These are phyloP conservation scores for Xylaria venustula DNA, from an alignment of 495 filamentous ascomycete genomes.

Conservation along the genomic window DNA sequence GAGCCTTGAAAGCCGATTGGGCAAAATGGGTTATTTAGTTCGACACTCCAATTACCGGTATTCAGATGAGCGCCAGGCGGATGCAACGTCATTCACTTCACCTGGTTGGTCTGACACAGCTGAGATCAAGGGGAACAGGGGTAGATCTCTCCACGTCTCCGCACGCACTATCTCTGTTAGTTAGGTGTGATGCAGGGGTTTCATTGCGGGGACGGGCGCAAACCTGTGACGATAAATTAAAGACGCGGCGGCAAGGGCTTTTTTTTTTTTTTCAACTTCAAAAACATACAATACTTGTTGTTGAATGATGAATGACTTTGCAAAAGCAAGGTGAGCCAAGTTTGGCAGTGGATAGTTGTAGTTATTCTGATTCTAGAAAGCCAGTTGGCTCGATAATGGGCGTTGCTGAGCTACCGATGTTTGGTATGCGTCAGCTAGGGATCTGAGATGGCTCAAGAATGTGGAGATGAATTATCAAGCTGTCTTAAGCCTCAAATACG, in stretches of 20 bases:
- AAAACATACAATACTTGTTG: no score
- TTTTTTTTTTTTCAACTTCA: no score
- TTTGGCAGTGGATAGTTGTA: no score
- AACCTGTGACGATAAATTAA: no score
- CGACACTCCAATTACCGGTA: neutral
- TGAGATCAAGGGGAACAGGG: neutral
- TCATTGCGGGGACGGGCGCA: neutral
- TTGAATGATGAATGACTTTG: no score
- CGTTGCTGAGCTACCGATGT: neutral
- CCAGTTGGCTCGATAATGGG: neutral
- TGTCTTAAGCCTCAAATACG: no score
- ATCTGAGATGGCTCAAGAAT: no score
- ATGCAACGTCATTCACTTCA: constrained; percentile 1
- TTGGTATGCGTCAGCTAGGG: no score
- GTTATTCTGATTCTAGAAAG: no score
- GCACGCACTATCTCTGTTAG: neutral
- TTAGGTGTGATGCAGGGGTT: neutral
- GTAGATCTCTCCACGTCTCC: neutral
- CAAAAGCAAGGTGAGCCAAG: no score
- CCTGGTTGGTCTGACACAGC: neutral
- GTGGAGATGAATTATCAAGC: no score
- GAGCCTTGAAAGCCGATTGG: neutral
- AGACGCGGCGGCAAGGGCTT: no score
- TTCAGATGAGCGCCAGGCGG: neutral
- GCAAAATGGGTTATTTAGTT: neutral